Percentiles rank a stretch among this genome's conserved stretches.
These are phyloP conservation scores for Suillus ampliporus DNA, from an alignment of 768 basidiomycete genomes.

Conservation along the genomic window DNA sequence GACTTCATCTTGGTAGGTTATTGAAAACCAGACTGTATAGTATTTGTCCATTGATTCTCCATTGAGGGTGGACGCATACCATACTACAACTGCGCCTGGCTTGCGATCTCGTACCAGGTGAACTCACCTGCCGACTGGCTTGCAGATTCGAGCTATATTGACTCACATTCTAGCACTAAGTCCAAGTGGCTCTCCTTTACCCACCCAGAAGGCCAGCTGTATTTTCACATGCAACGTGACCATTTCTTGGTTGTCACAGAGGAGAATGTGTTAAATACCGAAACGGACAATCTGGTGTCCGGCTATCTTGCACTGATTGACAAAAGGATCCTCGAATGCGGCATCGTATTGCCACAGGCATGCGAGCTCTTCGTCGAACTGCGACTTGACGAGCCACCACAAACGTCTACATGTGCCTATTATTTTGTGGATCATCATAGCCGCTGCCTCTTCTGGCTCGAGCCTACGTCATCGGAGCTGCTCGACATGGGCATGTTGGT, in stretches of 20 bases:
- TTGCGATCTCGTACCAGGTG: conserved; percentile 2
- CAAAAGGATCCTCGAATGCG: conserved; percentile 32
- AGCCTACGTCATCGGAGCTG: conserved; percentile 44
- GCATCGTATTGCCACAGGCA: conserved; percentile 40
- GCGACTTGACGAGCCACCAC: conserved; percentile 38
- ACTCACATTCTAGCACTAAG: not conserved
- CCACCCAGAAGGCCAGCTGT: conserved; percentile 68
- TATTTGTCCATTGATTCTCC: not conserved
- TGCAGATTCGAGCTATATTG: not conserved
- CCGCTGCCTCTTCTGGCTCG: conserved; percentile 55
- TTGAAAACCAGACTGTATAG: not conserved
- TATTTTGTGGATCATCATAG: conserved; percentile 57
- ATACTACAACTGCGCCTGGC: conserved; percentile 4
- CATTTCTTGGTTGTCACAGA: conserved; percentile 57
- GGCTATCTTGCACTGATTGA: conserved; percentile 46
- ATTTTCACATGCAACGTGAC: conserved; percentile 42
- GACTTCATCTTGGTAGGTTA: not conserved
- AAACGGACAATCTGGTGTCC: conserved; percentile 41
- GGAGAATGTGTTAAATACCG: conserved; percentile 49
- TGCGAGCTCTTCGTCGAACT: conserved; percentile 60
- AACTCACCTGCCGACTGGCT: not conserved
- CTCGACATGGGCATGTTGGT: conserved; percentile 48
- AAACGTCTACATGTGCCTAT: conserved; percentile 47
- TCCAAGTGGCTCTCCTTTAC: conserved; percentile 49
- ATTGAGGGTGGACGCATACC: not conserved